phyloP scores from a whole-genome alignment of 176 grass and related monocot species.

The Miscanthus lutarioriparius region DNA sequence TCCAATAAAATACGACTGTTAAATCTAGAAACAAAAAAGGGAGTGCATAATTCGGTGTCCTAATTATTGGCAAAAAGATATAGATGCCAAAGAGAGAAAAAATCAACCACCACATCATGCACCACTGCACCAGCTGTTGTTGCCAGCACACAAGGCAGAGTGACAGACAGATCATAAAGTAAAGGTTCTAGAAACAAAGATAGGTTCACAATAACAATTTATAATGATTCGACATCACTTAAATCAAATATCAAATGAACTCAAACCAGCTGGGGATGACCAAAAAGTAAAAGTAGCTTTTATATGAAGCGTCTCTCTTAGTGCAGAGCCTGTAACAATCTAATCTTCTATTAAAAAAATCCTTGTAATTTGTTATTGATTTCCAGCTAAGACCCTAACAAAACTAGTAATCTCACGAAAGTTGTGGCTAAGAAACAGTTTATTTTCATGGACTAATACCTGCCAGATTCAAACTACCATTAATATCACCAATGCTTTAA shows the following conservation, averaged over 20 bases:
- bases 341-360: background rate
- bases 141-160: background rate
- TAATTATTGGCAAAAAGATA: background rate
- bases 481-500: constrained; percentile 8
- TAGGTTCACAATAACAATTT: background rate
- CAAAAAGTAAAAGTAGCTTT: background rate
- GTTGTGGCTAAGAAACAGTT: background rate
- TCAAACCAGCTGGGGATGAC: background rate
- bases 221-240: background rate
- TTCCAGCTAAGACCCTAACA: background rate
- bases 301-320: background rate
- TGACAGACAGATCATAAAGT: constrained; percentile 1
- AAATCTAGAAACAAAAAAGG: background rate
- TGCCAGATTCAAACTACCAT: background rate
- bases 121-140: background rate
- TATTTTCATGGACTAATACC: background rate
- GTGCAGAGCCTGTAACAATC: background rate
- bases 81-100: background rate
- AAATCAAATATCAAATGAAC: background rate
- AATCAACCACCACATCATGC: background rate
- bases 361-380: background rate
- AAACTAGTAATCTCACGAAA: background rate
- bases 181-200: background rate
- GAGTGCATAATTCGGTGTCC: background rate
- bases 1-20: background rate